Percentiles rank a stretch among this genome's conserved stretches.
Evolutionary conservation across 345 rosid species (phyloP).

Genomic region (Viola odorata): DNA sequence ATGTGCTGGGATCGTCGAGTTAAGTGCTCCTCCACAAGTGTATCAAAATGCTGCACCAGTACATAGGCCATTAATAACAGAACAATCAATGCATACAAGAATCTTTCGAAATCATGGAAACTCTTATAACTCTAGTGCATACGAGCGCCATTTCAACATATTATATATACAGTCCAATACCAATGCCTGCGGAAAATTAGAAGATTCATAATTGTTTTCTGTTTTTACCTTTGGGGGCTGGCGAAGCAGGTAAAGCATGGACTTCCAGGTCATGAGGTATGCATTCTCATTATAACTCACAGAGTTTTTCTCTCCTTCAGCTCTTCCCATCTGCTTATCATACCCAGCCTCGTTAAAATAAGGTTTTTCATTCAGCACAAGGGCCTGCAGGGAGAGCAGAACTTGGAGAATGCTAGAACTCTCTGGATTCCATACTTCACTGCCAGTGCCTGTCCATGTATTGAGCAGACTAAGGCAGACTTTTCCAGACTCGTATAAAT

Average conservation of each 20-base stretch:
- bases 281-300: constrained; percentile 79
- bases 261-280: constrained; percentile 74
- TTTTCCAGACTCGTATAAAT: constrained; percentile 82
- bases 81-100: no score
- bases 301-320: constrained; percentile 92
- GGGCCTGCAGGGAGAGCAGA: constrained; percentile 92
- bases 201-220: not conserved
- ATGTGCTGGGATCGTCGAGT: constrained; percentile 31
- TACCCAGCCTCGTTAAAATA: constrained; percentile 97
- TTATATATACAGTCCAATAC: no score
- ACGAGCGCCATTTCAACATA: no score
- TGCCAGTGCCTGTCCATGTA: constrained; percentile 84
- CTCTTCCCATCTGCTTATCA: constrained; percentile 72
- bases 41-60: constrained; percentile 70
- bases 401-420: constrained; percentile 80
- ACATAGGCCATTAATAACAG: not conserved
- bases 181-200: no score
- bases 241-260: constrained; percentile 66
- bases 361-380: constrained; percentile 94
- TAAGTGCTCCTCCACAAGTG: constrained; percentile 71
- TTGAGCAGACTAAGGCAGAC: constrained; percentile 90
- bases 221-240: constrained; percentile 70
- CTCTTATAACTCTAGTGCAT: not conserved
- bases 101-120: not conserved
- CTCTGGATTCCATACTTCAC: constrained; percentile 84